These are phyloP conservation scores for Chaetothyriales sp. DNA, from an alignment of 2,329 filamentous ascomycete species.

Conservation along the genomic window DNA sequence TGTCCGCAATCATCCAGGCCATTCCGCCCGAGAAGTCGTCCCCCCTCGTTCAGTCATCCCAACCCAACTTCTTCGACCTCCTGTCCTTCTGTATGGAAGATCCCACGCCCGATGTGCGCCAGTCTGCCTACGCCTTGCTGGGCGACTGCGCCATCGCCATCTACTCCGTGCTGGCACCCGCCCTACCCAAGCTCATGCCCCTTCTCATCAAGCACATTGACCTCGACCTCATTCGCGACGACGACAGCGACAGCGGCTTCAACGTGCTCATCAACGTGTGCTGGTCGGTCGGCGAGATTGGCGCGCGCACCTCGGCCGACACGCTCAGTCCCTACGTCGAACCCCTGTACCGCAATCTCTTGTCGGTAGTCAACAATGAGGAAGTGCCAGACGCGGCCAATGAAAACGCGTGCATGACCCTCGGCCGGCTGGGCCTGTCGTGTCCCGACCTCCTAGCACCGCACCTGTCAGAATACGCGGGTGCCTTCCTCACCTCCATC, in stretches of 20 bases:
- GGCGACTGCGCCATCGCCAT: slow-evolving; percentile 92
- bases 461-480: slow-evolving; percentile 65
- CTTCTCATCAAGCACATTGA: slow-evolving; percentile 81
- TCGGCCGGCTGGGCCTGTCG: slow-evolving; percentile 73
- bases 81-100: slow-evolving; percentile 88
- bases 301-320: slow-evolving; percentile 57
- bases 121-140: slow-evolving; percentile 87
- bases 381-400: slow-evolving; percentile 74
- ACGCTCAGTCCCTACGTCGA: slow-evolving; percentile 54
- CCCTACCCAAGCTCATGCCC: slow-evolving; percentile 57
- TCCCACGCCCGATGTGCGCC: slow-evolving; percentile 76
- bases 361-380: slow-evolving; percentile 71
- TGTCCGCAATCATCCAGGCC: slow-evolving; percentile 87
- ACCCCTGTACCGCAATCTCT: slow-evolving; percentile 60
- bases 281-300: slow-evolving; percentile 90
- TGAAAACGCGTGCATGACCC: slow-evolving; percentile 87
- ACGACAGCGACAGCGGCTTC: slow-evolving; percentile 58
- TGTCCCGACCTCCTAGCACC: slow-evolving; percentile 65
- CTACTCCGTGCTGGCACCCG: slow-evolving; percentile 64
- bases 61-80: slow-evolving; percentile 80
- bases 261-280: slow-evolving; percentile 96
- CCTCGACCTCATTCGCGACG: slow-evolving; percentile 59
- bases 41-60: slow-evolving; percentile 60
- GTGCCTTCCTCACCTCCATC: slow-evolving; percentile 70
- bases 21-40: slow-evolving; percentile 59